Evolutionary conservation across 306 rosid species (phyloP), one percentile per base, ranked within the genome.

Genomic region (Prosopis cineraria): DNA sequence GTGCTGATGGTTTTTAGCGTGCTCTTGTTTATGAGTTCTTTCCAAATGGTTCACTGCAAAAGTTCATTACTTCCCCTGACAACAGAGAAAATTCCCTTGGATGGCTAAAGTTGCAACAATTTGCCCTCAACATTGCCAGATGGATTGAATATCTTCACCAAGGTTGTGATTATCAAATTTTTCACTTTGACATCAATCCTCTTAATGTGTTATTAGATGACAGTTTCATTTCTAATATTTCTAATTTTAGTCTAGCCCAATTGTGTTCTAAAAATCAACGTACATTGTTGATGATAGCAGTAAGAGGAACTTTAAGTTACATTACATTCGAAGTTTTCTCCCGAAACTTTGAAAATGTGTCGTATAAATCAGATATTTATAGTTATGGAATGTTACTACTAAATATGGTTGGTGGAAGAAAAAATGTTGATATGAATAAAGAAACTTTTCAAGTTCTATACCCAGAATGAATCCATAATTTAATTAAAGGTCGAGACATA

Each of bases 241-340:
- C 58, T 6, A 4, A 50, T n/a, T 50, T 50, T 50, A 11, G 12
- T 20, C 4, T n/a, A 2, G 11, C 27, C 0, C n/a, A 50, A 8
- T n/a, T 50, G 27, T 50, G 58, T 50, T 50, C 27, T 7, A 50
- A 50, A n/a, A 50, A 1, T 50, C 10, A 50, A 52, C 76, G 85
- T 19, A 8, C 6, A 3, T 41, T 70, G 4, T 76, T 78, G 0
- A 75, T 81, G 59, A 69, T 62, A 3, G 10, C 68, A 3, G 45
- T 64, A 1, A 71, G 56, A 14, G 78, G 78, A 6, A 76, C 74
- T 0, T 37, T 70, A 33, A 74, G 78, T 9, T 63, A 63, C 20
- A 70, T 81, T 64, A 74, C 78, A 0, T 64, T 62, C 0, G 70
- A 81, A 53, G 81, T 81, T 13, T 70, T 81, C 11, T 81, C 78